Evolutionary conservation across 164 flowering plant genomes (phyloP).

Genomic region (Magnolia sinica): DNA sequence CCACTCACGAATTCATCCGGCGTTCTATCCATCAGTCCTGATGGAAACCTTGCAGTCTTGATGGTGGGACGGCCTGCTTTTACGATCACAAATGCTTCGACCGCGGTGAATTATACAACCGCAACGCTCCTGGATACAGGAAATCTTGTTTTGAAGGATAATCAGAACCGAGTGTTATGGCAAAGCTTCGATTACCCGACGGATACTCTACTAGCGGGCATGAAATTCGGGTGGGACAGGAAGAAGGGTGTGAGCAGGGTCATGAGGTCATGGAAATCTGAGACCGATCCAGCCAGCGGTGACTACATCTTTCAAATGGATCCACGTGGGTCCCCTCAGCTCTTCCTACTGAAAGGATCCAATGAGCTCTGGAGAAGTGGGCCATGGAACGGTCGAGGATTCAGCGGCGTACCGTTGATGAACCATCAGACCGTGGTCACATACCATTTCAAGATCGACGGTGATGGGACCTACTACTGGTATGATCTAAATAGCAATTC

Average conservation of each 20-base stretch:
- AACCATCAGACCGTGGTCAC: not conserved
- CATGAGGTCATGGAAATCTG: conserved; percentile 29
- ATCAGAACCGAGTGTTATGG: no score
- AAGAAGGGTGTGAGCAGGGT: conserved; percentile 8
- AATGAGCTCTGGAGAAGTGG: conserved; percentile 35
- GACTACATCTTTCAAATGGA: conserved; percentile 29
- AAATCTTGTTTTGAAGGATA: no score
- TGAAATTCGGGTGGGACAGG: conserved; percentile 28
- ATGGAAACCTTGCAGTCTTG: conserved; percentile 25
- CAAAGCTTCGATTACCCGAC: not conserved
- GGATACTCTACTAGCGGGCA: conserved; percentile 27
- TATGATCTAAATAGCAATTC: conserved; percentile 16
- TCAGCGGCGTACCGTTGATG: conserved; percentile 62
- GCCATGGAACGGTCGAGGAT: conserved; percentile 56
- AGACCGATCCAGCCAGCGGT: conserved; percentile 42
- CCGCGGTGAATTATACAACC: no score
- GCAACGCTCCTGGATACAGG: no score
- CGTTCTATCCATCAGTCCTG: conserved; percentile 16
- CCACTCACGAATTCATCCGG: conserved; percentile 21
- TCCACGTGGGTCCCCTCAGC: conserved; percentile 32
- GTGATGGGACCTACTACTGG: conserved; percentile 31
- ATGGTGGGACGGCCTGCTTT: conserved; percentile 8
- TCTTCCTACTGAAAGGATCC: conserved; percentile 11
- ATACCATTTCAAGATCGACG: conserved; percentile 19
- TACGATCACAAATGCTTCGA: not conserved